phyloP scores from a whole-genome alignment of 2,329 filamentous ascomycete genomes.

The Zymoseptoria crescenta region DNA sequence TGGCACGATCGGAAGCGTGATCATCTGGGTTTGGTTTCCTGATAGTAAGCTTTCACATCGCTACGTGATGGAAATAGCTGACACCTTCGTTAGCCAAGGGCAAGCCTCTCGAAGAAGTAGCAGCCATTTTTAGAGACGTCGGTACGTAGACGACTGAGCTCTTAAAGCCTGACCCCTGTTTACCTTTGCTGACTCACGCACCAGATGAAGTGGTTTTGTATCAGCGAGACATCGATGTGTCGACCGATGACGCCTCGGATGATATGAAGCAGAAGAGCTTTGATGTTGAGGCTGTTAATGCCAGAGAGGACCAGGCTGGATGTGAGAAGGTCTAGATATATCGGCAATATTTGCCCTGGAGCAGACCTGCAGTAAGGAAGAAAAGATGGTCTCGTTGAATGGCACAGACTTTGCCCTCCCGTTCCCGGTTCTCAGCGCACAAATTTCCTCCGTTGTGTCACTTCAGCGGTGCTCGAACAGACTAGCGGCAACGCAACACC shows the following conservation, averaged over 20 bases:
- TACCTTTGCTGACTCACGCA: neutral
- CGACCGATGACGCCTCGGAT: neutral
- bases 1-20: conserved; percentile 9
- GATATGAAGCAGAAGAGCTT: neutral
- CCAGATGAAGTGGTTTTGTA: conserved; percentile 9
- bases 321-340: neutral
- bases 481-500: too few species aligned
- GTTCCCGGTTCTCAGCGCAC: too few species aligned
- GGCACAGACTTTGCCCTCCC: too few species aligned
- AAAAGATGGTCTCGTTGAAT: too few species aligned
- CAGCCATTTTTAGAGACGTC: conserved; percentile 15
- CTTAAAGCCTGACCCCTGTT: too few species aligned
- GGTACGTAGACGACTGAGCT: too few species aligned
- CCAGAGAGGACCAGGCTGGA: neutral
- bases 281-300: neutral
- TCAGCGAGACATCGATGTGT: conserved; percentile 3
- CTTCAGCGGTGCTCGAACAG: too few species aligned
- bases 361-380: too few species aligned
- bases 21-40: conserved; percentile 13
- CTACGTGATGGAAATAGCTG: neutral
- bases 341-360: too few species aligned
- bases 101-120: conserved; percentile 15
- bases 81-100: conserved; percentile 2
- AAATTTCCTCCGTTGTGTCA: too few species aligned
- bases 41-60: neutral